These are phyloP conservation scores for Chaetoscypha palmicola DNA, from an alignment of 2,329 filamentous ascomycete species.

Conservation along the genomic window DNA sequence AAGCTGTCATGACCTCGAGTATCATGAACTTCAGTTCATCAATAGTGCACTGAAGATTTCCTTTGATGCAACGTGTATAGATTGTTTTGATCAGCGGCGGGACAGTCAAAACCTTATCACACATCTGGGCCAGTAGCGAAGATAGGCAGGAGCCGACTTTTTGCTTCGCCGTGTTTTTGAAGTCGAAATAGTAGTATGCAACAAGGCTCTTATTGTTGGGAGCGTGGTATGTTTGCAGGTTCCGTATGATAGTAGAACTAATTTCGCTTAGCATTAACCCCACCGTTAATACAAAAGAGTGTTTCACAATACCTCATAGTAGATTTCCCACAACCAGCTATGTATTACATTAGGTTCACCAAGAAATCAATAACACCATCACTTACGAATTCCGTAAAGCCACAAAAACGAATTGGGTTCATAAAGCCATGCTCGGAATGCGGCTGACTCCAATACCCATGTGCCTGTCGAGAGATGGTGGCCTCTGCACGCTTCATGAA, in stretches of 20 bases:
- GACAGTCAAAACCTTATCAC: conserved; percentile 14
- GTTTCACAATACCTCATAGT: conserved; percentile 33
- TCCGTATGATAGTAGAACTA: conserved; percentile 32
- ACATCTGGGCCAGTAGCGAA: conserved; percentile 34
- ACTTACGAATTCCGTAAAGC: conserved; percentile 32
- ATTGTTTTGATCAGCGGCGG: conserved; percentile 22
- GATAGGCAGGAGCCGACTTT: conserved; percentile 30
- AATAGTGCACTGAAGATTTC: conserved; percentile 21
- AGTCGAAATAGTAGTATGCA: conserved; percentile 35
- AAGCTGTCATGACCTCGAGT: conserved; percentile 23
- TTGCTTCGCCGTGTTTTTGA: conserved; percentile 34
- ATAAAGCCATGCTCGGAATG: conserved; percentile 30
- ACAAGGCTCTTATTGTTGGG: neutral
- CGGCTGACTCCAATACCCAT: conserved; percentile 31
- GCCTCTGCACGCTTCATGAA: conserved; percentile 27
- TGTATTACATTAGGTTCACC: conserved; percentile 5
- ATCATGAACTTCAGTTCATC: conserved; percentile 22
- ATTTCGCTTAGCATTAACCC: neutral
- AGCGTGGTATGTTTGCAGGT: conserved; percentile 1
- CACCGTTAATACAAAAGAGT: too few species aligned
- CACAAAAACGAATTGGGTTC: conserved; percentile 30
- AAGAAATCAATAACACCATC: neutral
- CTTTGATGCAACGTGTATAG: conserved; percentile 23
- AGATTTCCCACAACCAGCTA: conserved; percentile 38
- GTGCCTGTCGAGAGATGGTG: conserved; percentile 31